Conservation (phyloP, 305 asterid species). For the Fraxinus latifolia region DNA sequence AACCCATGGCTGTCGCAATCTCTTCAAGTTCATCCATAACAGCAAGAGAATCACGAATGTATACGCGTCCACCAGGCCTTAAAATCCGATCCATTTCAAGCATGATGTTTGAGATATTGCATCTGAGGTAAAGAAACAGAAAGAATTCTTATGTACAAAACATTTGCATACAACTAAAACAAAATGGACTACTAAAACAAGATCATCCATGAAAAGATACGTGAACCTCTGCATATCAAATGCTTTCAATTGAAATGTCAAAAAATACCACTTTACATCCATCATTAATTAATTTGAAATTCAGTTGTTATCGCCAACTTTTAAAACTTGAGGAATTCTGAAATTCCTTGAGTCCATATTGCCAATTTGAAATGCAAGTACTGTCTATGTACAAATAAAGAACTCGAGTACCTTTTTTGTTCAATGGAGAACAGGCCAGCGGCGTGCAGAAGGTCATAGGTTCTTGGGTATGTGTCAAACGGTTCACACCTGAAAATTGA, state of each 20-base stretch:
- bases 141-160: neutral
- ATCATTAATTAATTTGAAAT: neutral
- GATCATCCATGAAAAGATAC: neutral
- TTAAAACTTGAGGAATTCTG: neutral
- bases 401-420: conserved; percentile 50
- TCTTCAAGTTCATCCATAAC: conserved; percentile 73
- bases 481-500: conserved; percentile 75
- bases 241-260: neutral
- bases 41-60: conserved; percentile 69
- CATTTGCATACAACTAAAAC: neutral
- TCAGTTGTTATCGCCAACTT: neutral
- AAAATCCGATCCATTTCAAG: conserved; percentile 88
- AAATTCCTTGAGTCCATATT: neutral
- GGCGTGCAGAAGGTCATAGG: conserved; percentile 82
- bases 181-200: neutral
- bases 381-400: neutral
- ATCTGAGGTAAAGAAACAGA: conserved; percentile 38
- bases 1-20: conserved; percentile 66
- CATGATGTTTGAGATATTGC: conserved; percentile 72
- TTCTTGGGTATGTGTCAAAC: conserved; percentile 86
- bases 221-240: neutral
- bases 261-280: neutral
- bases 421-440: conserved; percentile 75
- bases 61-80: conserved; percentile 78
- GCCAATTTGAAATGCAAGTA: neutral